Evolutionary conservation across 2,329 filamentous ascomycete species (phyloP), one percentile per base, ranked within the genome.

Genomic region (Metarhizium guizhouense): DNA sequence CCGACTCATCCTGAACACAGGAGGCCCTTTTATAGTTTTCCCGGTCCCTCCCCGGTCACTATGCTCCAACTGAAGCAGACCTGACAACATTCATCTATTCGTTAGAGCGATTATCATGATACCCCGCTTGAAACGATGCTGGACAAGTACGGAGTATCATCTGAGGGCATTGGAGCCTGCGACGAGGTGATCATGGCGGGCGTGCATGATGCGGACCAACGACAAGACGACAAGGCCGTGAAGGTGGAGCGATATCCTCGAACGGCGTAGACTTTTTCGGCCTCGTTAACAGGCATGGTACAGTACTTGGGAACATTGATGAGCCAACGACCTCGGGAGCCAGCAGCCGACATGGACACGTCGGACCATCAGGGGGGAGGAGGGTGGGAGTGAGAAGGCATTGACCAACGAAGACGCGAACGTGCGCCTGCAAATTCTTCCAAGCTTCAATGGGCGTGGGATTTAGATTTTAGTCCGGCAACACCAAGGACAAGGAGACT

Each of bases 1-100:
- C 56, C 60, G 59, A 63, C 64, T 65, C 65, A 70, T 68, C 65
- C 69, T 63, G 75, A 77, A 72, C 72, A 79, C 71, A 70, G 72
- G 67, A 65, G 66, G 68, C 70, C 80, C 73, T 83, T 85, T 86
- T 86, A 86, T 86, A 85, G 74, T 76, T 80, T 76, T 81, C 68
- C 66, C 58, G 58, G 29, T 14, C 62, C 64, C 67, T 63, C 67
- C 66, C 62, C 59, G 64, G 68, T 62, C 69, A 65, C 65, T 62
- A 64, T 67, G 61, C 64, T 66, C 60, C 63, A 67, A 64, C 61
- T 63, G 63, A 64, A 62, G 68, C 70, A 54, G 72, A 76, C 73
- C 76, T 73, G 67, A 70, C 62, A 67, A 64, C 63, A 64, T 62
- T 66, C 68, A 67, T 73, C 68, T 64, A 76, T 76, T 77, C 74